Base-by-base conservation (phyloP, 2,329 filamentous ascomycete species). In the Colletotrichum ledebouriae region DNA sequence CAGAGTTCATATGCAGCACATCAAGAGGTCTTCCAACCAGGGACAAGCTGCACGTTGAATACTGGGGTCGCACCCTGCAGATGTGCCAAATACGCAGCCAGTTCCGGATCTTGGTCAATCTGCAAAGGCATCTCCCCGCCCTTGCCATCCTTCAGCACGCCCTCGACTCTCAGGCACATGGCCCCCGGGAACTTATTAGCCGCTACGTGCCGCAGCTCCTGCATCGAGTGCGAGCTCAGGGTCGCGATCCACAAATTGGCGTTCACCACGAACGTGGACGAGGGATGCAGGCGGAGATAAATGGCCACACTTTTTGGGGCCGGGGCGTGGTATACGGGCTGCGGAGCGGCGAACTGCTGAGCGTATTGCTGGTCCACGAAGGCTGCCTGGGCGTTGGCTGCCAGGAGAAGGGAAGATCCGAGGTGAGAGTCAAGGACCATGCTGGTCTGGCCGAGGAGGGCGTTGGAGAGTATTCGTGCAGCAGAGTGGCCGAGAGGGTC, bases 31-130 rank as follows among this genome's bases (percentile, higher is more conserved):
- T 67, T 62, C 70, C 70, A 71, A 9, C 57, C 70, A 7, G 67
- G 70, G 12, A 79, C 74, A 50, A 81, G 73, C 70, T 81, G 79
- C 13, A 84, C 80, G 50, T 75, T 77, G 71, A 85, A 85, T 9
- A 79, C 83, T 6, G 83, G 81, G 39, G 82, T 76, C 22, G 72
- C 73, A 12, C 75, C 83, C 71, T 87, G 81, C 29, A 90, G 82
- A 75, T 92, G 90, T 53, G 85, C 83, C 72, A 96, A 78, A 78
- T 94, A 95, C 0, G 90, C 90, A 67, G 86, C 85, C 70, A 96
- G 77, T 79, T 95, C 92, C 70, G 89, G 87, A 73, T 94, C 90
- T 46, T 89, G 85, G 62, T 90, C 89, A 72, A 95, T 90, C 63
- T 84, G 80, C 73, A 92, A 86, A 15, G 82, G 82, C 50, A 92